These are phyloP conservation scores for Diatrype stigma DNA, from an alignment of 2,329 filamentous ascomycete species.

Conservation along the genomic window DNA sequence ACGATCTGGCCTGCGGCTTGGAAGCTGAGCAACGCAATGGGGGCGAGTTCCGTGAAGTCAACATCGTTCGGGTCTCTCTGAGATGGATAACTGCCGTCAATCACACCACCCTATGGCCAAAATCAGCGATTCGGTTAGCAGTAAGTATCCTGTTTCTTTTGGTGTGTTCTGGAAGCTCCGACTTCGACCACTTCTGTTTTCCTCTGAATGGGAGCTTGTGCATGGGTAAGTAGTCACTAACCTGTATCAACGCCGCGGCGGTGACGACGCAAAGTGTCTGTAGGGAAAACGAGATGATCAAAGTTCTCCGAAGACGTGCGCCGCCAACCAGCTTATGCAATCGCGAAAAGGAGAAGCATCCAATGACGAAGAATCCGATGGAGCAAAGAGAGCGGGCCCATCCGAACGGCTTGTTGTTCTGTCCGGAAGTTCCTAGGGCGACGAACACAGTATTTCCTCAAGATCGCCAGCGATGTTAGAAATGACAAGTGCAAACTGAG, in stretches of 20 bases:
- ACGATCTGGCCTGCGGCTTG: constrained; percentile 54
- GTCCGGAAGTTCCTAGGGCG: constrained; percentile 35
- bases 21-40: constrained; percentile 47
- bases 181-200: too few species aligned
- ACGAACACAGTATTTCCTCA: constrained; percentile 39
- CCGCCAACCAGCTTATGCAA: constrained; percentile 26
- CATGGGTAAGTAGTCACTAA: too few species aligned
- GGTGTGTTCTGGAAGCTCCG: too few species aligned
- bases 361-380: constrained; percentile 37
- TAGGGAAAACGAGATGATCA: constrained; percentile 22
- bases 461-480: background rate
- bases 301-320: constrained; percentile 22
- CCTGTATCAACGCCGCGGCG: constrained; percentile 21
- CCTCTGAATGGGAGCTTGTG: too few species aligned
- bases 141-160: too few species aligned
- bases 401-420: constrained; percentile 35
- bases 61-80: constrained; percentile 16
- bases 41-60: constrained; percentile 23
- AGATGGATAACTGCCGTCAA: constrained; percentile 26
- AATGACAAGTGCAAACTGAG: background rate
- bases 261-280: constrained; percentile 24
- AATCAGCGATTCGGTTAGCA: background rate
- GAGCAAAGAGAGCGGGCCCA: constrained; percentile 40
- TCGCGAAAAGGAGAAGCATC: constrained; percentile 35
- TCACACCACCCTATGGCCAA: constrained; percentile 21